Evolutionary conservation across 768 basidiomycete species (phyloP), one percentile per base, ranked within the genome.

Genomic region (Hygrocybe coccinea): DNA sequence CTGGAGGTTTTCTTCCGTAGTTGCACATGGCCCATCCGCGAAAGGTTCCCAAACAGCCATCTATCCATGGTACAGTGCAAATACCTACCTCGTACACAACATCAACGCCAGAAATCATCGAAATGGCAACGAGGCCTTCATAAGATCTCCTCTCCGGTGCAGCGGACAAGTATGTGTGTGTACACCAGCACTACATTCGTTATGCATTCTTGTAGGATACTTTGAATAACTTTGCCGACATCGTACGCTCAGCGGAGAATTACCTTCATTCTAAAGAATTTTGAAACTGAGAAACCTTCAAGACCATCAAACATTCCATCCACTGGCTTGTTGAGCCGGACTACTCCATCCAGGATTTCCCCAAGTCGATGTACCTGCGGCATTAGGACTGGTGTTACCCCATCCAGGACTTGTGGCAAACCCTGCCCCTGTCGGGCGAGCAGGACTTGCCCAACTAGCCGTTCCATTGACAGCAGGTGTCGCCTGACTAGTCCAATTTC

Each of bases 311-410:
- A 74, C 69, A 56, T 76, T 81, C 83, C 83, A 85, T 15, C 83
- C 83, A 60, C 79, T 79, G 15, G 79, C 63, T 52, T 77, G 79
- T 54, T 67, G 79, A 36, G 60, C 72, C 35, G 79, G 76, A 62
- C 76, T 83, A 52, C 69, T 72, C 81, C 76, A 83, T 10, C 83
- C 83, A 7, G 56, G 46, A 38, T 63, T 50, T 2, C 57, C 49
- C 43, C 64, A 61, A 17, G 55, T 41, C 37, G 53, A 33, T 14
- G 47, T 33, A n/a, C 49, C 24, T 33, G 19, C 50, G 2, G 64
- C 35, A 55, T 44, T 68, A n/a, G 71, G 71, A 47, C 71, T 71
- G 1, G 70, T 65, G 46, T 17, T 63, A 15, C 54, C 56, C 51
- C 52, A 57, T 11, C 14, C 33, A 49, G 50, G 50, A 51, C 50